Conservation (phyloP, 768 basidiomycete species). For the Vararia minispora region DNA sequence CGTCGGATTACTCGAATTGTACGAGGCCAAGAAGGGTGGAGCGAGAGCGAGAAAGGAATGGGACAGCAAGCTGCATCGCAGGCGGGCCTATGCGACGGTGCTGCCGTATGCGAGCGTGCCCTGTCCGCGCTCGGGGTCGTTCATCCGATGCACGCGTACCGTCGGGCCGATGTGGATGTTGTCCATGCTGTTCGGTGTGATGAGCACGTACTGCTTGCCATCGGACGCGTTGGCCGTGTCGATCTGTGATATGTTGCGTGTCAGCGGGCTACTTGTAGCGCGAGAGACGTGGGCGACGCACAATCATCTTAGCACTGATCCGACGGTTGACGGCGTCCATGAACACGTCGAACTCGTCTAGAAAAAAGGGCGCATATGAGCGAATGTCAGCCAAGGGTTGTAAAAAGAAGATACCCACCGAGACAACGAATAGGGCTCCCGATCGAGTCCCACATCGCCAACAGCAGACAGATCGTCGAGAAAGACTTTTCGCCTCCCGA, state of each 20-base stretch:
- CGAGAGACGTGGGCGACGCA: slow-evolving; percentile 26
- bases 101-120: slow-evolving; percentile 26
- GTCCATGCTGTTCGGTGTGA: slow-evolving; percentile 92
- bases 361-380: slow-evolving; percentile 3
- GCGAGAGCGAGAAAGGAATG: neutral
- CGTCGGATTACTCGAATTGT: neutral
- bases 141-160: slow-evolving; percentile 70
- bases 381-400: neutral
- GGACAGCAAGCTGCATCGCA: neutral
- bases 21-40: neutral
- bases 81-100: slow-evolving; percentile 3
- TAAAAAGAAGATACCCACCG: slow-evolving; percentile 31
- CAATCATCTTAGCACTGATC: slow-evolving; percentile 94
- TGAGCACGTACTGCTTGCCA: slow-evolving; percentile 88
- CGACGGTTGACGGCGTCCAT: slow-evolving; percentile 91
- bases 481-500: slow-evolving; percentile 97
- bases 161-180: slow-evolving; percentile 55
- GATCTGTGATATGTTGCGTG: slow-evolving; percentile 36
- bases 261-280: neutral
- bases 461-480: slow-evolving; percentile 84
- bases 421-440: slow-evolving; percentile 91
- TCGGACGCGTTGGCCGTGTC: slow-evolving; percentile 82
- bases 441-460: slow-evolving; percentile 95
- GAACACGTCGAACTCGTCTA: slow-evolving; percentile 97
- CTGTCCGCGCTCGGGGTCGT: slow-evolving; percentile 66